These are phyloP conservation scores for Fraxinus xanthoxyloides DNA, from an alignment of 305 asterid genomes.

Conservation along the genomic window DNA sequence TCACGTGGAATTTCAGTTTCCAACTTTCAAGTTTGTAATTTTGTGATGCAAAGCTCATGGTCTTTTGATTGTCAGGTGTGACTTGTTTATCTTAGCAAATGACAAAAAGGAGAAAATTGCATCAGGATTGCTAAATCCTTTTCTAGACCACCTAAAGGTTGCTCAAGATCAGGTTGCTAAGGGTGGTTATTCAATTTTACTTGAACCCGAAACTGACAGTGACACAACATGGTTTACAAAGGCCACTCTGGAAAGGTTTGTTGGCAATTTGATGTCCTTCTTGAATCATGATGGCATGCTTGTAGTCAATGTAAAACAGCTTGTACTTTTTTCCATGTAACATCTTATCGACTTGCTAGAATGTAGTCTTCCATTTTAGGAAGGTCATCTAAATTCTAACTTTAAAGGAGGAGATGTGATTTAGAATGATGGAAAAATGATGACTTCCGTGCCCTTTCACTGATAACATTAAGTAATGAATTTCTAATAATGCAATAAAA, in stretches of 20 bases:
- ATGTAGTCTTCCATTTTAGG: neutral
- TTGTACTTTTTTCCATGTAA: neutral
- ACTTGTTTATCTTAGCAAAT: constrained; percentile 68
- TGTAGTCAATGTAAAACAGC: neutral
- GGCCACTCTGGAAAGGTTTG: constrained; percentile 84
- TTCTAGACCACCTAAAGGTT: constrained; percentile 76
- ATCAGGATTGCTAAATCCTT: constrained; percentile 82
- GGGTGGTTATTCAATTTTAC: constrained; percentile 84
- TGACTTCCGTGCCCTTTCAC: neutral
- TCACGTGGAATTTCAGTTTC: neutral
- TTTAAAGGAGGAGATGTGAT: neutral
- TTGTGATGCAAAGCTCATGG: constrained; percentile 14
- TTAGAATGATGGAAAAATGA: constrained; percentile 14
- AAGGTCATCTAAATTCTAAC: neutral
- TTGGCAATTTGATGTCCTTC: constrained; percentile 3
- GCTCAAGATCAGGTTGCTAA: constrained; percentile 79
- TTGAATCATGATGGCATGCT: neutral
- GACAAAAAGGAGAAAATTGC: constrained; percentile 88
- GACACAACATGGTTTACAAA: constrained; percentile 85
- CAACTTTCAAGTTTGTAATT: neutral
- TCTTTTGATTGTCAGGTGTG: constrained; percentile 42
- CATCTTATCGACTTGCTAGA: neutral
- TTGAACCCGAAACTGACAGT: constrained; percentile 50
- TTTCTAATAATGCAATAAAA: constrained; percentile 1
- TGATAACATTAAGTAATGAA: neutral